These are phyloP conservation scores for Colletotrichum cordylinicola DNA, from an alignment of 2,329 filamentous ascomycete species.

Conservation along the genomic window DNA sequence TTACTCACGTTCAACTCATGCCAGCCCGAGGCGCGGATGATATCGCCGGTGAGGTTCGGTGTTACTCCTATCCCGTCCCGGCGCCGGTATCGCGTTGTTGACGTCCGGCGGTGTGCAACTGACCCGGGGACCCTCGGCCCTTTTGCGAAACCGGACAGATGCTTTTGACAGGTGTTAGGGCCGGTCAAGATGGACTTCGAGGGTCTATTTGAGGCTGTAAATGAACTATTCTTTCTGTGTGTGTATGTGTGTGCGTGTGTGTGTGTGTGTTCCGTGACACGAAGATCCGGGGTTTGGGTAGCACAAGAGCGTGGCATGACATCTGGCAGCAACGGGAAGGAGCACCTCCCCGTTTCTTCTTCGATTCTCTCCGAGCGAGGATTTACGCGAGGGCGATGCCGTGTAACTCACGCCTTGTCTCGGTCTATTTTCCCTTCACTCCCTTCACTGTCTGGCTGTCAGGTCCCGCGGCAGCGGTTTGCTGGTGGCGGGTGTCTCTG, in stretches of 20 bases:
- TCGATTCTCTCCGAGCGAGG: neutral
- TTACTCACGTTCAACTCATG: neutral
- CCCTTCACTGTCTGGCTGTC: neutral
- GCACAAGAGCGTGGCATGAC: neutral
- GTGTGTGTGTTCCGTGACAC: neutral
- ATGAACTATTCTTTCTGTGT: neutral
- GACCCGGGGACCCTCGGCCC: neutral
- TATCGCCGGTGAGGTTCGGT: neutral
- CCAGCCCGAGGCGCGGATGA: neutral
- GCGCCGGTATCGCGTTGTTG: neutral
- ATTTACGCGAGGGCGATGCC: neutral
- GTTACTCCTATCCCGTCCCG: neutral
- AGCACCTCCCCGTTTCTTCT: neutral
- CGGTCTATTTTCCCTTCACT: neutral
- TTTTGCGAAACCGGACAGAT: neutral
- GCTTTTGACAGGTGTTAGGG: neutral
- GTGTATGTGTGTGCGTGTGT: neutral
- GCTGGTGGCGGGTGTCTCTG: neutral
- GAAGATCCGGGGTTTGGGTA: conserved; percentile 11
- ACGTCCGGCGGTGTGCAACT: neutral
- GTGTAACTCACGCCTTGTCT: neutral
- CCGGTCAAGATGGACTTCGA: neutral
- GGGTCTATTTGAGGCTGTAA: neutral
- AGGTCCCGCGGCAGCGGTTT: neutral
- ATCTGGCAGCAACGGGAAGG: neutral